Conservation (phyloP, 768 basidiomycete species). For the Mycena pura region DNA sequence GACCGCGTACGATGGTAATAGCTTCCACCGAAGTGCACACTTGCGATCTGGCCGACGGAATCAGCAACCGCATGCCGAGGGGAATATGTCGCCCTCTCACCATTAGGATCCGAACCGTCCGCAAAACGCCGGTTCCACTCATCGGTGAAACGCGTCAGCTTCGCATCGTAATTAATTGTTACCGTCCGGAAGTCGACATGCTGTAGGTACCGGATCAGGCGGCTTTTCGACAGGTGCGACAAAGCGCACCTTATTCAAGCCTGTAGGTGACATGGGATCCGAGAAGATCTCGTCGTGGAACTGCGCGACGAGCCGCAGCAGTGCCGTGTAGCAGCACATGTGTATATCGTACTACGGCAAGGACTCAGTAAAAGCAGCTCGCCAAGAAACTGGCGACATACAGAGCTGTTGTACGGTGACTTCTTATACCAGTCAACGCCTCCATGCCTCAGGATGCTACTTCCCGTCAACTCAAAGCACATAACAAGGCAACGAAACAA, state of each 20-base stretch:
- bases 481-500: conserved; percentile 9
- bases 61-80: neutral
- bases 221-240: neutral
- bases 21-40: conserved; percentile 64
- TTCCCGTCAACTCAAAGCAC: neutral
- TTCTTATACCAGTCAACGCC: conserved; percentile 74
- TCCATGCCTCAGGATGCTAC: conserved; percentile 71
- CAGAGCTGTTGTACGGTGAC: conserved; percentile 66
- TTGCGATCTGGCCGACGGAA: conserved; percentile 53
- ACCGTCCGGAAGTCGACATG: conserved; percentile 71
- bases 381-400: conserved; percentile 35
- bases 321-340: conserved; percentile 72
- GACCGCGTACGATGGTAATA: conserved; percentile 77
- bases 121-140: conserved; percentile 70
- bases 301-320: conserved; percentile 71
- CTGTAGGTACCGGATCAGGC: conserved; percentile 38
- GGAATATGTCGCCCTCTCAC: conserved; percentile 38
- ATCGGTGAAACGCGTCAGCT: conserved; percentile 63
- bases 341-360: conserved; percentile 71
- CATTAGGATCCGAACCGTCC: conserved; percentile 63
- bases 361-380: neutral
- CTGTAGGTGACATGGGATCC: conserved; percentile 68
- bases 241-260: conserved; percentile 67
- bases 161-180: conserved; percentile 64
- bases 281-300: conserved; percentile 84